Evolutionary conservation across 1,284 basidiomycete genomes (phyloP).

Genomic region (Acaromyces ingoldii): DNA sequence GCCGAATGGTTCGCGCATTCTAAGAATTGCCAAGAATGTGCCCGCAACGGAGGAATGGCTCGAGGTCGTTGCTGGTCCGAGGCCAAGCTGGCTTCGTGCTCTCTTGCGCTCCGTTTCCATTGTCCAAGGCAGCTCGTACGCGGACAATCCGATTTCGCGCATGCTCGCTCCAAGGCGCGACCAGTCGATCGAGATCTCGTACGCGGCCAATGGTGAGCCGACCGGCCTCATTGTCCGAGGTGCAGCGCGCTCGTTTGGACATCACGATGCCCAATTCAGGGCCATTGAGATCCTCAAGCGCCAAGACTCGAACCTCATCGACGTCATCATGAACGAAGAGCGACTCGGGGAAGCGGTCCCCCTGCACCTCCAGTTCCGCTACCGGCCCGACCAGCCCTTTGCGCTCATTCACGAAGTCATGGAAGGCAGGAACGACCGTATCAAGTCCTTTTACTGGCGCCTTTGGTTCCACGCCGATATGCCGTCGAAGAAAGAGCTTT

Average conservation of each 20-base stretch:
- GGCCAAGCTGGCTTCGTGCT: slow-evolving; percentile 80
- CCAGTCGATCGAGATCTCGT: slow-evolving; percentile 68
- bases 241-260: slow-evolving; percentile 72
- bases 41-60: slow-evolving; percentile 65
- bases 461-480: slow-evolving; percentile 47
- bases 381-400: slow-evolving; percentile 81
- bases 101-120: slow-evolving; percentile 75
- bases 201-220: slow-evolving; percentile 56
- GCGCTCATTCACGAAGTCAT: slow-evolving; percentile 90
- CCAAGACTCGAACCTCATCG: slow-evolving; percentile 56
- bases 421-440: slow-evolving; percentile 76
- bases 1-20: slow-evolving; percentile 56
- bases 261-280: slow-evolving; percentile 72
- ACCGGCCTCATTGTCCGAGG: slow-evolving; percentile 64
- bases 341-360: slow-evolving; percentile 72
- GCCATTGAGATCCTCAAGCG: slow-evolving; percentile 61
- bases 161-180: slow-evolving; percentile 74
- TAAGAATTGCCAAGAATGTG: slow-evolving; percentile 23
- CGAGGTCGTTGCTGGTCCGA: slow-evolving; percentile 72
- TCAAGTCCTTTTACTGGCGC: slow-evolving; percentile 61
- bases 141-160: slow-evolving; percentile 83
- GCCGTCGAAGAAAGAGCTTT: slow-evolving; percentile 26
- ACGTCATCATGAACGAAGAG: slow-evolving; percentile 78
- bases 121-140: slow-evolving; percentile 56
- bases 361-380: slow-evolving; percentile 74